Evolutionary conservation across 331 rosid genomes (phyloP).

Genomic region (Rhamnella rubrinervis): DNA sequence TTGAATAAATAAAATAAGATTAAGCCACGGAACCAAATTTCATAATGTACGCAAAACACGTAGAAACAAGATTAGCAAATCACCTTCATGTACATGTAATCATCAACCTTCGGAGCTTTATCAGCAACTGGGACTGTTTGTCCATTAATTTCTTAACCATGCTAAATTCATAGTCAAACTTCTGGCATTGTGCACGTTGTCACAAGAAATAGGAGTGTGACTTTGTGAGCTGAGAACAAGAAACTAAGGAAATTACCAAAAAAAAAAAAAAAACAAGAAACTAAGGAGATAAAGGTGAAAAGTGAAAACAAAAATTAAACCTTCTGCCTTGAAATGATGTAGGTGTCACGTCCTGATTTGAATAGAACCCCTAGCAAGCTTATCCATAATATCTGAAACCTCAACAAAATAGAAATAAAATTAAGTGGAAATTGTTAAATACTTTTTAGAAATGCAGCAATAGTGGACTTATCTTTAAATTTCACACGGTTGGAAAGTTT

Average conservation of each 20-base stretch:
- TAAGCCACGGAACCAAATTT: neutral
- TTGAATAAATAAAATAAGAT: constrained; percentile 5
- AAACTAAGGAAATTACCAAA: too few species aligned
- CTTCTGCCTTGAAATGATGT: constrained; percentile 61
- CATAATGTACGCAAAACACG: neutral
- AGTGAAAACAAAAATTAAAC: constrained; percentile 28
- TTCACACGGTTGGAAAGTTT: constrained; percentile 6
- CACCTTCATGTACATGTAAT: constrained; percentile 76
- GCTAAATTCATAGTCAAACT: constrained; percentile 60
- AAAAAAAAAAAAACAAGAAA: too few species aligned
- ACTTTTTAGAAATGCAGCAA: constrained; percentile 16
- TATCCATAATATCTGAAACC: constrained; percentile 68
- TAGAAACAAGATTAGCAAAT: neutral
- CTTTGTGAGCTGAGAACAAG: constrained; percentile 8
- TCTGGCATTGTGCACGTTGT: constrained; percentile 40
- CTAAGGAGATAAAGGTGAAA: constrained; percentile 3
- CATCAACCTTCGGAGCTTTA: constrained; percentile 41
- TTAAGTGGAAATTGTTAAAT: constrained; percentile 3
- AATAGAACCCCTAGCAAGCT: constrained; percentile 59
- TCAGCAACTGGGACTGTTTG: constrained; percentile 36
- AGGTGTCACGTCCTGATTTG: constrained; percentile 57
- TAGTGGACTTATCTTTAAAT: constrained; percentile 6
- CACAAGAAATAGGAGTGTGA: constrained; percentile 1
- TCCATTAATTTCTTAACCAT: constrained; percentile 58
- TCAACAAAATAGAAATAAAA: constrained; percentile 28